These are phyloP conservation scores for Niebla homalea DNA, from an alignment of 495 filamentous ascomycete species.

Conservation along the genomic window DNA sequence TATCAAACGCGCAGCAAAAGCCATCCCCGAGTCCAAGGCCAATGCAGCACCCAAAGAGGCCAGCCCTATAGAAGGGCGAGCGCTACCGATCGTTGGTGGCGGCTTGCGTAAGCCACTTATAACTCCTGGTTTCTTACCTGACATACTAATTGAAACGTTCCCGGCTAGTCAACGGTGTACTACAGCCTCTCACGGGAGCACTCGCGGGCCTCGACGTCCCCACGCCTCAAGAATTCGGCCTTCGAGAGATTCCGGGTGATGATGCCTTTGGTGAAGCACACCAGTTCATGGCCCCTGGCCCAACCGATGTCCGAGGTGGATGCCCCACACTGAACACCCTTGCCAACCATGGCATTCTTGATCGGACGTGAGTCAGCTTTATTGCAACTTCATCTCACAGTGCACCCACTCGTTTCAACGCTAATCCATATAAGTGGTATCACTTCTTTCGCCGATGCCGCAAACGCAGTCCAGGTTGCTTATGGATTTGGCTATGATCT, in stretches of 20 bases:
- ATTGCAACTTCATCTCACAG: too few species aligned
- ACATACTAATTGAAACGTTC: too few species aligned
- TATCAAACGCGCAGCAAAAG: too few species aligned
- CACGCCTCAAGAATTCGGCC: slow-evolving; percentile 10
- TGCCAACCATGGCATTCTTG: slow-evolving; percentile 35
- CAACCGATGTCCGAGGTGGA: slow-evolving; percentile 21
- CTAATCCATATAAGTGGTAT: slow-evolving; percentile 29
- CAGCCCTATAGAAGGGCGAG: too few species aligned
- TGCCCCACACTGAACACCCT: slow-evolving; percentile 37
- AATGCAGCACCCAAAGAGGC: too few species aligned
- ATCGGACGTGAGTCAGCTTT: too few species aligned
- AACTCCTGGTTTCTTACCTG: too few species aligned
- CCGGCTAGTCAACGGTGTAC: slow-evolving; percentile 9
- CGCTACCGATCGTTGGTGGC: too few species aligned
- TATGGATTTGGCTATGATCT: slow-evolving; percentile 16
- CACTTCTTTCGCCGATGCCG: slow-evolving; percentile 16
- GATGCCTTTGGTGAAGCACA: slow-evolving; percentile 6
- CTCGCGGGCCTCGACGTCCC: slow-evolving; percentile 10
- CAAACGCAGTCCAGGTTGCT: slow-evolving; percentile 16
- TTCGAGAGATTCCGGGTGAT: slow-evolving; percentile 8
- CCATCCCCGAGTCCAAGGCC: too few species aligned
- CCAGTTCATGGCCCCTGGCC: slow-evolving; percentile 12
- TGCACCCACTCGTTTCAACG: too few species aligned
- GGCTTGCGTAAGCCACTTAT: too few species aligned
- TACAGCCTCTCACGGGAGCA: slow-evolving; percentile 12